Evolutionary conservation across 208 protist genomes (phyloP).

Genomic region (Acanthamoeba healyi): DNA sequence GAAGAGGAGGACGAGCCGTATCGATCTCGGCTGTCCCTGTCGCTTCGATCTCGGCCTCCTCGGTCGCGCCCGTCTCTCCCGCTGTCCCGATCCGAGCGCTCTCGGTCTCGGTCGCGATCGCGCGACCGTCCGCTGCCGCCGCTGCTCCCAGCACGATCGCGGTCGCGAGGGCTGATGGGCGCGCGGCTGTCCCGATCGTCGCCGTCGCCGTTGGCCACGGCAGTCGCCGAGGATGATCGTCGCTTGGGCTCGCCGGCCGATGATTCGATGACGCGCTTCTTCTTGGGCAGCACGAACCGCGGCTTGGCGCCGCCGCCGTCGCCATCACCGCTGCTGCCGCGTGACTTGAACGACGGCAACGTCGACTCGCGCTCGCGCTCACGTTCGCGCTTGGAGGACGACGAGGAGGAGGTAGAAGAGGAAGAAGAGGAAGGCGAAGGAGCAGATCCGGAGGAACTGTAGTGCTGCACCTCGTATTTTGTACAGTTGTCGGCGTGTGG

Average conservation of each 20-base stretch:
- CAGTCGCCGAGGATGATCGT: neutral
- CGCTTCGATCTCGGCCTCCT: neutral
- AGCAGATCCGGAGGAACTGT: neutral
- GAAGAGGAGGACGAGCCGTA: constrained; percentile 15
- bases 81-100: constrained; percentile 58
- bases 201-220: neutral
- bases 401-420: neutral
- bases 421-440: constrained; percentile 20
- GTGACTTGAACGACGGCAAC: constrained; percentile 45
- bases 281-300: constrained; percentile 68
- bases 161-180: constrained; percentile 6
- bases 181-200: neutral
- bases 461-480: constrained; percentile 73
- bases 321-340: neutral
- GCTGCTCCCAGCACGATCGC: neutral
- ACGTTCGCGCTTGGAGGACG: neutral
- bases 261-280: constrained; percentile 32
- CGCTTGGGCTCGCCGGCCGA: neutral
- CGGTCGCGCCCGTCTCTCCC: neutral
- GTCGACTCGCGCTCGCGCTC: constrained; percentile 23
- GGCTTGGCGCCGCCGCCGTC: neutral
- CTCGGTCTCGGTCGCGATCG: constrained; percentile 43
- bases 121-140: neutral
- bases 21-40: neutral
- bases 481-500: constrained; percentile 54